phyloP scores from a whole-genome alignment of 2,329 filamentous ascomycete genomes.

The Diplodia mutila region DNA sequence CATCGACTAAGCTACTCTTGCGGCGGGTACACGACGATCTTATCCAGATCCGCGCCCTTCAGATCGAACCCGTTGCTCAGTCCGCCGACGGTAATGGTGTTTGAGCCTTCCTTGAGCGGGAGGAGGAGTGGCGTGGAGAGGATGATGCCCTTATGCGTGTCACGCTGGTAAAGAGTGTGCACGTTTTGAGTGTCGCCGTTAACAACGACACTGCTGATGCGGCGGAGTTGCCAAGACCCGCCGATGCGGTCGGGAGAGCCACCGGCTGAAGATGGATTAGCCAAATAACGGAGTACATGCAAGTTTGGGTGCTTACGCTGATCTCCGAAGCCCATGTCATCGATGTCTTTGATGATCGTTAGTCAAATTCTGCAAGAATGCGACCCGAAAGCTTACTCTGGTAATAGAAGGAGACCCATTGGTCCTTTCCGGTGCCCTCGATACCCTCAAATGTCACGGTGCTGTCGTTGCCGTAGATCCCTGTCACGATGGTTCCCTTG shows the following conservation, averaged over 20 bases:
- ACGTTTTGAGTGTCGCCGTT: conserved; percentile 56
- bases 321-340: conserved; percentile 64
- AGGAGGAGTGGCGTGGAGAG: conserved; percentile 61
- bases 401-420: conserved; percentile 64
- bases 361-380: not conserved
- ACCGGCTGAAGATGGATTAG: conserved; percentile 41
- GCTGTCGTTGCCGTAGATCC: conserved; percentile 60
- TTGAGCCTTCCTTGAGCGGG: conserved; percentile 58
- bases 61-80: conserved; percentile 60
- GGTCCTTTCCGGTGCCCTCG: conserved; percentile 55
- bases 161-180: conserved; percentile 57
- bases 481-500: conserved; percentile 53
- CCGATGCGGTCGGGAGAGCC: conserved; percentile 64
- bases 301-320: conserved; percentile 36
- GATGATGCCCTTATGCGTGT: conserved; percentile 64
- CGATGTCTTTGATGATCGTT: conserved; percentile 45
- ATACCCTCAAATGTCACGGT: conserved; percentile 57
- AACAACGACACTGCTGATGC: conserved; percentile 63
- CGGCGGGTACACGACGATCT: conserved; percentile 63
- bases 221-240: conserved; percentile 62
- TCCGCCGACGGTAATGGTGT: conserved; percentile 63
- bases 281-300: not conserved
- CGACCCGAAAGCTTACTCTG: conserved; percentile 42
- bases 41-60: conserved; percentile 63
- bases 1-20: conserved; percentile 40